Evolutionary conservation across 2,329 filamentous ascomycete species (phyloP).

Genomic region (Pseudopyrenochaeta lycopersici): DNA sequence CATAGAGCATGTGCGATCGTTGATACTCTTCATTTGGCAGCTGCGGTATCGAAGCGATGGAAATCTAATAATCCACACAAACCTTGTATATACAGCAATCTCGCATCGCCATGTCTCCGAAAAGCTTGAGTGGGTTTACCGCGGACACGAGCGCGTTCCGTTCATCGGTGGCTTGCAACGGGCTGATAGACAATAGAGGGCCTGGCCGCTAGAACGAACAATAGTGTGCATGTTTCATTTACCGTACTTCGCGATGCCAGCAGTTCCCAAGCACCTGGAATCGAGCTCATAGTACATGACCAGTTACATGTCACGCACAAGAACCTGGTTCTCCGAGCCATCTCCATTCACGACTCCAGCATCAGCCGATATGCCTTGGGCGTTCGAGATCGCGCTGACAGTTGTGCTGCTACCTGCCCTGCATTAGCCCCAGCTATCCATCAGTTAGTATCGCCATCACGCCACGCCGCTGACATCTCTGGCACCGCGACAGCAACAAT

Average conservation of each 20-base stretch:
- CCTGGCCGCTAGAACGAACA: too few relatives aligned
- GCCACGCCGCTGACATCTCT: slow-evolving; percentile 14
- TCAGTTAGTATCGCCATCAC: slow-evolving; percentile 12
- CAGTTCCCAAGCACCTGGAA: too few relatives aligned
- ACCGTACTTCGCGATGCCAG: too few relatives aligned
- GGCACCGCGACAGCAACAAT: slow-evolving; percentile 5
- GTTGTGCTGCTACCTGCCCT: slow-evolving; percentile 8
- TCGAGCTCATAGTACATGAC: too few relatives aligned
- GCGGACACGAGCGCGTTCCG: neutral
- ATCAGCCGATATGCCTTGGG: too few relatives aligned
- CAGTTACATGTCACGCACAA: too few relatives aligned
- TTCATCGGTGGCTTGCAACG: neutral
- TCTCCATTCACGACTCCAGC: neutral
- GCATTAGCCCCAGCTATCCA: slow-evolving; percentile 8
- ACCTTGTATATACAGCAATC: slow-evolving; percentile 1
- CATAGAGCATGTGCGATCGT: too few relatives aligned
- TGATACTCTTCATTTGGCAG: neutral
- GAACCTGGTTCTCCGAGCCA: neutral
- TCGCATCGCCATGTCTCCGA: slow-evolving; percentile 3
- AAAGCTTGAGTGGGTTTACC: neutral
- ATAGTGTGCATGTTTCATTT: too few relatives aligned
- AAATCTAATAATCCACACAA: neutral
- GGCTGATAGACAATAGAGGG: too few relatives aligned
- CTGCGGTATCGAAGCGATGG: neutral
- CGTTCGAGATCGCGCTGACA: neutral